Evolutionary conservation across 805 yeast species (phyloP).

Genomic region (Ogataea salicorniae): DNA sequence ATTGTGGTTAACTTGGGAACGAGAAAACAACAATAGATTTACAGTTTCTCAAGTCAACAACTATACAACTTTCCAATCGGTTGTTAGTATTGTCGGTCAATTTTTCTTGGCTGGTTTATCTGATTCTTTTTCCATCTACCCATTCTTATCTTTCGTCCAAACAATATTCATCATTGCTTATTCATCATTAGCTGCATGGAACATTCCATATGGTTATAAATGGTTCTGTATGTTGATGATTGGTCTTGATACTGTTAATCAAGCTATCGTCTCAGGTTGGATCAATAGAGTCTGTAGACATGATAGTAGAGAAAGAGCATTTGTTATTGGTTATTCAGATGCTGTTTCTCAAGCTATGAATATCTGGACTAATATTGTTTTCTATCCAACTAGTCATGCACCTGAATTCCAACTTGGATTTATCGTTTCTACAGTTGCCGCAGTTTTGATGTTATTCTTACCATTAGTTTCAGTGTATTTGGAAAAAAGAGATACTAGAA

Average conservation of each 20-base stretch:
- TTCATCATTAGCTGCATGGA: slow-evolving; percentile 37
- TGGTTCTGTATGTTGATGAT: slow-evolving; percentile 36
- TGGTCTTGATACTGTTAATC: slow-evolving; percentile 33
- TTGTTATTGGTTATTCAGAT: slow-evolving; percentile 42
- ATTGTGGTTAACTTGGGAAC: slow-evolving; percentile 32
- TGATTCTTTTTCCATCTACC: slow-evolving; percentile 34
- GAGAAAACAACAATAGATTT: slow-evolving; percentile 21
- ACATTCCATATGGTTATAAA: slow-evolving; percentile 35
- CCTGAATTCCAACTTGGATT: slow-evolving; percentile 37
- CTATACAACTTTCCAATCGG: slow-evolving; percentile 38
- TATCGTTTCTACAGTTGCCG: slow-evolving; percentile 32
- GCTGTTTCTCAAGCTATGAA: slow-evolving; percentile 39
- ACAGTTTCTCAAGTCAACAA: slow-evolving; percentile 33
- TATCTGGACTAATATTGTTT: slow-evolving; percentile 41
- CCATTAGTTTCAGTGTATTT: slow-evolving; percentile 28
- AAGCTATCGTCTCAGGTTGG: slow-evolving; percentile 39
- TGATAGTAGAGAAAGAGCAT: slow-evolving; percentile 59
- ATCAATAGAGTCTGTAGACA: slow-evolving; percentile 36
- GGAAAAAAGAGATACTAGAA: slow-evolving; percentile 24
- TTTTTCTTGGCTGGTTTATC: slow-evolving; percentile 34
- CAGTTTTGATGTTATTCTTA: slow-evolving; percentile 32
- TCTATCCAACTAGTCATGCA: slow-evolving; percentile 36
- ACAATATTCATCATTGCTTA: slow-evolving; percentile 32
- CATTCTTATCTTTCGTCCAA: slow-evolving; percentile 31
- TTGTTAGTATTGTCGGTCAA: slow-evolving; percentile 37